phyloP scores from a whole-genome alignment of 225 moss, liverwort and hornwort species.

The Lunularia cruciata region DNA sequence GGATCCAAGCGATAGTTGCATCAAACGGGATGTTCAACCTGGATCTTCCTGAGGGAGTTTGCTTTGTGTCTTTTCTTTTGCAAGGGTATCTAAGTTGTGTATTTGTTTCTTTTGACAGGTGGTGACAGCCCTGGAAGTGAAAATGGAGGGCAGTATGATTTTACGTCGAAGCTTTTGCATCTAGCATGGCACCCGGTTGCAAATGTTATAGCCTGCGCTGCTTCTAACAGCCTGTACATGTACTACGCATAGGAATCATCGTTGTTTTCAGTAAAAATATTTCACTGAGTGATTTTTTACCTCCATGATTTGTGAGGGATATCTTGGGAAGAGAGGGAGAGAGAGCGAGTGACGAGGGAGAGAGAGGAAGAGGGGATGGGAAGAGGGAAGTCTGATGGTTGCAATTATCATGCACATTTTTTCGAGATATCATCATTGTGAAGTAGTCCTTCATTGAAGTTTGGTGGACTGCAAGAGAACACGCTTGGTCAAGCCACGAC shows the following conservation, averaged over 20 bases:
- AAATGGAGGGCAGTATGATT: constrained; percentile 97
- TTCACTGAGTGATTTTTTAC: constrained; percentile 43
- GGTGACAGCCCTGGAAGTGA: constrained; percentile 89
- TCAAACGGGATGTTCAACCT: neutral
- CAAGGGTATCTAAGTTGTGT: neutral
- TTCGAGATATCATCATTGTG: constrained; percentile 27
- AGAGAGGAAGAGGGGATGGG: constrained; percentile 9
- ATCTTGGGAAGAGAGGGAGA: constrained; percentile 28
- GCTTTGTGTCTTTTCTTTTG: neutral
- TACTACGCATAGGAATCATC: constrained; percentile 95
- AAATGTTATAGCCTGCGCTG: constrained; percentile 99
- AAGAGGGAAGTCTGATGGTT: constrained; percentile 21
- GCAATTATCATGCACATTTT: constrained; percentile 28
- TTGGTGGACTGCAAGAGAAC: constrained; percentile 32
- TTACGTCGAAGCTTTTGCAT: constrained; percentile 96
- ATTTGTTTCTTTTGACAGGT: constrained; percentile 42
- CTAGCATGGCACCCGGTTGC: constrained; percentile 98
- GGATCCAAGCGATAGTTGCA: neutral
- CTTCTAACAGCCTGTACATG: constrained; percentile 99
- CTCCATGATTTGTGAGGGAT: constrained; percentile 42
- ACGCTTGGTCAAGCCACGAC: constrained; percentile 28
- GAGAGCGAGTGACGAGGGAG: constrained; percentile 4
- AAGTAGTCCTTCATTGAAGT: constrained; percentile 25
- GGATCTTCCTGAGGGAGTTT: neutral
- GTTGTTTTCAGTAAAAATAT: constrained; percentile 88